phyloP scores from a whole-genome alignment of 1,284 basidiomycete species.

The Pseudozyma hubeiensis region DNA sequence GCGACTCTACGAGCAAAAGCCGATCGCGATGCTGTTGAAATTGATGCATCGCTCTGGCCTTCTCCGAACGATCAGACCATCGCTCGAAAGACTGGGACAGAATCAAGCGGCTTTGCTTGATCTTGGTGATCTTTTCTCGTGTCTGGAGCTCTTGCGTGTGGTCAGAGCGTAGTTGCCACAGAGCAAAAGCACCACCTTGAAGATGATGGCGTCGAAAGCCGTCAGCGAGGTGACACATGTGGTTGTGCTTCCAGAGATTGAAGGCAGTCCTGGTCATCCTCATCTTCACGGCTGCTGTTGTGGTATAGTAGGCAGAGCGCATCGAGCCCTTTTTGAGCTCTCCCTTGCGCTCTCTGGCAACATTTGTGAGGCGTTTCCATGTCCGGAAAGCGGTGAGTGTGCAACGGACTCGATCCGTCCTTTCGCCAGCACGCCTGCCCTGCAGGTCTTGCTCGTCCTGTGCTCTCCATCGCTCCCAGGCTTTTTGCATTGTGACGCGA shows the following conservation, averaged over 20 bases:
- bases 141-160: conserved; percentile 21
- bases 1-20: conserved; percentile 7
- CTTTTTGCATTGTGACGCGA: conserved; percentile 26
- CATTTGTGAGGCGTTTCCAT: conserved; percentile 28
- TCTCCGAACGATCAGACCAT: conserved; percentile 26
- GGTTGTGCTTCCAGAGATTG: conserved; percentile 17
- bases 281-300: conserved; percentile 7
- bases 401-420: conserved; percentile 47
- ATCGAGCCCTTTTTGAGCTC: conserved; percentile 38
- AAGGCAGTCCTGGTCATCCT: conserved; percentile 17
- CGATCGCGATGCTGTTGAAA: conserved; percentile 27
- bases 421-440: conserved; percentile 10
- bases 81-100: conserved; percentile 19
- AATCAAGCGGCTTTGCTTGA: conserved; percentile 6
- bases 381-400: conserved; percentile 42
- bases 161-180: conserved; percentile 42
- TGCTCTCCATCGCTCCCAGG: conserved; percentile 33
- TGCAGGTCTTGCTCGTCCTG: not conserved
- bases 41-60: conserved; percentile 7
- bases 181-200: conserved; percentile 42
- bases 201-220: conserved; percentile 36
- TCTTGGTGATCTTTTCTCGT: conserved; percentile 14
- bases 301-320: conserved; percentile 40
- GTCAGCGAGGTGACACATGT: conserved; percentile 19
- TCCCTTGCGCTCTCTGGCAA: conserved; percentile 19